Percentiles rank a stretch among this genome's conserved stretches.
Conservation (phyloP, 139 green algal species). For the Chlamydomonas sp. region DNA sequence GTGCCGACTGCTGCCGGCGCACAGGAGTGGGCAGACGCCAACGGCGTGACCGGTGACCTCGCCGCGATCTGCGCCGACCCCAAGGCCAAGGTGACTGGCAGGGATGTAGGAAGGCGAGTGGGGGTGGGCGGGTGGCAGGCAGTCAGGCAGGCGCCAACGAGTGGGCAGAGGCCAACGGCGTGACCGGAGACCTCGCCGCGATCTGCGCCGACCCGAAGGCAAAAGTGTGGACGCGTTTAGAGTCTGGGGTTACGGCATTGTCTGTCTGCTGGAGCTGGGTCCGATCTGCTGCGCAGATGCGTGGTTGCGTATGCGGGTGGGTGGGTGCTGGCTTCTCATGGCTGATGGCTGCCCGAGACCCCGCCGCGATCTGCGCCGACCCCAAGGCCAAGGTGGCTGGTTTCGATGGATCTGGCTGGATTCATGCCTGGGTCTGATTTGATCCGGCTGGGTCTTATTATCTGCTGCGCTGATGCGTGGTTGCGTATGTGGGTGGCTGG, state of each 20-base stretch:
- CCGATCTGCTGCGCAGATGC: too few species aligned
- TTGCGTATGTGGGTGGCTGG: too few species aligned
- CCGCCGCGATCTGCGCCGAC: conserved; percentile 35
- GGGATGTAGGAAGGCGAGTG: conserved; percentile 19
- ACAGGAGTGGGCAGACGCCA: conserved; percentile 48
- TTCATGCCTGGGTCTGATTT: too few species aligned
- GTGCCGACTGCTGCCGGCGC: conserved; percentile 54
- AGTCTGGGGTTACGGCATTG: neutral
- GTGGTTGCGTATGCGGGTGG: too few species aligned
- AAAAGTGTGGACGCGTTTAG: too few species aligned
- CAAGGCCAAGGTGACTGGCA: conserved; percentile 24
- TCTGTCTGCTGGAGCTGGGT: too few species aligned
- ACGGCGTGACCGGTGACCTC: conserved; percentile 36
- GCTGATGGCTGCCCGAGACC: conserved; percentile 14
- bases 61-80: conserved; percentile 31
- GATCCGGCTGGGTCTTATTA: too few species aligned
- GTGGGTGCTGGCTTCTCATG: too few species aligned
- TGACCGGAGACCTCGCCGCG: conserved; percentile 29
- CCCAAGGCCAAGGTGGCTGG: conserved; percentile 24
- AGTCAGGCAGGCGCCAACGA: conserved; percentile 18
- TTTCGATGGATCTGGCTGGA: conserved; percentile 15
- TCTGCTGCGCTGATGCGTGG: too few species aligned
- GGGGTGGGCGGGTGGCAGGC: too few species aligned
- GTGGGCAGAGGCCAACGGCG: conserved; percentile 52
- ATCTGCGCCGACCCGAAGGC: conserved; percentile 30